Conservation (phyloP, 1,284 basidiomycete species). For the Fomitiporia mediterranea region DNA sequence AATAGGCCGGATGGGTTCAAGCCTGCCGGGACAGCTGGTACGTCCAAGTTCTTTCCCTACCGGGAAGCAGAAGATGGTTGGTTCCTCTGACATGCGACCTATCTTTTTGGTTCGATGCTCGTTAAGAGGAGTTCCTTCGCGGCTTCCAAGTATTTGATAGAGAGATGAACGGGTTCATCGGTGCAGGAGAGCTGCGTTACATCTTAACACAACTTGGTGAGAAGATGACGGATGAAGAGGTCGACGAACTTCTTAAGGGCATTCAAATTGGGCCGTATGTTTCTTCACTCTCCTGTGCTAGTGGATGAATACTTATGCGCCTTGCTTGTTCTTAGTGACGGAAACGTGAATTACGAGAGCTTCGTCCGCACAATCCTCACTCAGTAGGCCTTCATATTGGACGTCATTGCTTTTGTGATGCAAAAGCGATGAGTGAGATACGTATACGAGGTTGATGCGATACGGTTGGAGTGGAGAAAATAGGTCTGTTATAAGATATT, state of each 20-base stretch:
- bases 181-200: constrained; percentile 88
- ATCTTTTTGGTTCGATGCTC: constrained; percentile 3
- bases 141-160: constrained; percentile 99
- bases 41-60: constrained; percentile 23
- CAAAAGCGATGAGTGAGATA: not conserved
- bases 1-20: constrained; percentile 97
- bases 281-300: not conserved
- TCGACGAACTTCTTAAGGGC: constrained; percentile 96
- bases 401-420: not conserved
- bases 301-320: not conserved
- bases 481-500: not conserved
- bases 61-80: no score
- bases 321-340: constrained; percentile 59
- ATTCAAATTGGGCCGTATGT: constrained; percentile 83
- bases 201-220: constrained; percentile 95
- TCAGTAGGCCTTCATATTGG: constrained; percentile 43
- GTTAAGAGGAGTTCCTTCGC: constrained; percentile 93
- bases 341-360: constrained; percentile 96
- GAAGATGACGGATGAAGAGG: constrained; percentile 97
- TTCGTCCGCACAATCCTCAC: constrained; percentile 91
- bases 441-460: no score
- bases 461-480: no score
- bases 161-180: constrained; percentile 95
- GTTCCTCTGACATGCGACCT: not conserved
- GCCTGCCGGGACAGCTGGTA: constrained; percentile 88